Evolutionary conservation across 331 rosid genomes (phyloP), one percentile per base, ranked within the genome.

Genomic region (Spiraea crenata): DNA sequence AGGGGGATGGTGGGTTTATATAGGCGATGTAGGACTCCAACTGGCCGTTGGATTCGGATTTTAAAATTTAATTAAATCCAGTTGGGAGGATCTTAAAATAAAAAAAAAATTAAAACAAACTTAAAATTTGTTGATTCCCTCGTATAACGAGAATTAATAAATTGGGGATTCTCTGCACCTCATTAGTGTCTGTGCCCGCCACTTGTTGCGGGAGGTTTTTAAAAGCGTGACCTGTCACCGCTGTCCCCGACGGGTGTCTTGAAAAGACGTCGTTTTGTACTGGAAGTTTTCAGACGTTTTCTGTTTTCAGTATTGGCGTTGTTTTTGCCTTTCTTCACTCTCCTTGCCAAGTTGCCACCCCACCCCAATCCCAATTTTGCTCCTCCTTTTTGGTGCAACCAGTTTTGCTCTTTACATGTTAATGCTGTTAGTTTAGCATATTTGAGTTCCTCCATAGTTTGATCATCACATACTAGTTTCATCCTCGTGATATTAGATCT

Each of bases 11-110:
- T 49, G 3, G 31, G 46, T 14, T 57, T 88, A 79, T 81, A 90
- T 88, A 90, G 84, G 41, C 80, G 51, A 4, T 5, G 40, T 55
- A 82, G 84, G 96, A 87, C 63, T 76, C 72, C 79, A 90, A 57
- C 57, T 55, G 11, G 47, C 64, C 55, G 3, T 25, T 10, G 16
- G 19, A 73, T 9, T 4, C 63, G 37, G 48, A 54, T 45, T 44
- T 45, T 19, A 51, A 52, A 34, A 50, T 38, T 39, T 1, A 40
- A 37, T 68, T 31, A 68, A 1, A 65, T 65, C 17, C 13, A 19
- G 70, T 14, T 17, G 6, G 4, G 57, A 50, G 54, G 57, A 20
- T 20, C 16, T 46, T 49, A 7, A 10, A 20, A 3, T 1, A 56
- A 20, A 44, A 20, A 1, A 13, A 64, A 45, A 39, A n/a, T 20